phyloP scores from a whole-genome alignment of 148 eudicot species.

The Vaccinium darrowii region DNA sequence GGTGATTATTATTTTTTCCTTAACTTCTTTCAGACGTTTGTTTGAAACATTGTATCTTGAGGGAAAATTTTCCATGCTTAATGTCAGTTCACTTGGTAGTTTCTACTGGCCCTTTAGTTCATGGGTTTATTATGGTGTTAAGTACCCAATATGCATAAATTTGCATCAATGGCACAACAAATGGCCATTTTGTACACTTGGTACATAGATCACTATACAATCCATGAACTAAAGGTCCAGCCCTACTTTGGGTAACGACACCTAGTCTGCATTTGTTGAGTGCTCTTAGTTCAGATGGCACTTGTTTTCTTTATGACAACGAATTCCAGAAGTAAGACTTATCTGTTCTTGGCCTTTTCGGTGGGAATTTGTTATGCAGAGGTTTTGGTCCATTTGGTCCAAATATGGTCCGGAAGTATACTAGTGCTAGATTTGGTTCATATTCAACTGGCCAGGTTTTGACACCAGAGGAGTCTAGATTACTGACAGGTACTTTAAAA shows the following conservation, averaged over 20 bases:
- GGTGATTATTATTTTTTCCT: slow-evolving; percentile 39
- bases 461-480: slow-evolving; percentile 63
- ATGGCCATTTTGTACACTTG: not conserved
- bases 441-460: slow-evolving; percentile 61
- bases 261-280: not conserved
- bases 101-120: not conserved
- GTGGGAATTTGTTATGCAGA: slow-evolving; percentile 36
- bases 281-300: not conserved
- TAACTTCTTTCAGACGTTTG: not conserved
- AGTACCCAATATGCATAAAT: not conserved
- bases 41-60: slow-evolving; percentile 1
- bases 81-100: not conserved
- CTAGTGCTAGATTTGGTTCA: slow-evolving; percentile 78
- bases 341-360: not conserved
- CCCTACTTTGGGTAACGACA: not conserved
- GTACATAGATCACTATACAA: not conserved
- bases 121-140: not conserved
- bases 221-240: not conserved
- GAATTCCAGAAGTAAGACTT: slow-evolving; percentile 1
- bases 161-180: not conserved
- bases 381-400: slow-evolving; percentile 99
- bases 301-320: not conserved
- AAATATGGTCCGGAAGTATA: slow-evolving; percentile 71
- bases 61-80: not conserved
- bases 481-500: slow-evolving; percentile 59